phyloP scores from a whole-genome alignment of 2,329 filamentous ascomycete genomes.

The Apiospora pterosperma region DNA sequence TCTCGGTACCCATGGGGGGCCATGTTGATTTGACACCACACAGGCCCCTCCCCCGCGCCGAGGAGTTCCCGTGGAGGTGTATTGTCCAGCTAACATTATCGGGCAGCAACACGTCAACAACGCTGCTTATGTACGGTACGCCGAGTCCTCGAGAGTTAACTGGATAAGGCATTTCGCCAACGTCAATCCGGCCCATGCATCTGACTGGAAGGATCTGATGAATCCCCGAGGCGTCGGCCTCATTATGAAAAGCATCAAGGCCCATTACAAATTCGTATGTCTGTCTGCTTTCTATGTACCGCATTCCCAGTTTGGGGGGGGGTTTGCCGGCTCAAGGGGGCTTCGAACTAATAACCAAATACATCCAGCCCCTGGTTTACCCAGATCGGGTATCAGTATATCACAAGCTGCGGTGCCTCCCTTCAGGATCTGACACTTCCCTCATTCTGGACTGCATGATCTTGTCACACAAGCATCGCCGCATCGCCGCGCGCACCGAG shows the following conservation, averaged over 20 bases:
- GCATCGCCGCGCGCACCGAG: constrained; percentile 68
- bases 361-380: constrained; percentile 69
- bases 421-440: constrained; percentile 37
- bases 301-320: background rate
- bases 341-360: background rate
- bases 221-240: constrained; percentile 65
- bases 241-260: constrained; percentile 75
- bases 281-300: background rate
- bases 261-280: constrained; percentile 84
- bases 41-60: no score
- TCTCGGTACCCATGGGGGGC: background rate
- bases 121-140: constrained; percentile 77
- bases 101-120: constrained; percentile 80
- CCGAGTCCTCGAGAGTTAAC: constrained; percentile 76
- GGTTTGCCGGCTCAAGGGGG: background rate
- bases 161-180: constrained; percentile 70
- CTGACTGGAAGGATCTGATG: constrained; percentile 67
- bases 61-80: no score
- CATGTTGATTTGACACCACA: background rate
- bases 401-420: constrained; percentile 65
- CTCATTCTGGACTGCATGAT: constrained; percentile 62
- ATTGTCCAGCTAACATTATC: background rate
- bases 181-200: constrained; percentile 57
- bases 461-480: constrained; percentile 70
- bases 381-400: constrained; percentile 82